Percentiles rank a stretch among this genome's conserved stretches.
Conservation (phyloP, 225 moss, liverwort and hornwort species). For the Thuidium tamariscinum region DNA sequence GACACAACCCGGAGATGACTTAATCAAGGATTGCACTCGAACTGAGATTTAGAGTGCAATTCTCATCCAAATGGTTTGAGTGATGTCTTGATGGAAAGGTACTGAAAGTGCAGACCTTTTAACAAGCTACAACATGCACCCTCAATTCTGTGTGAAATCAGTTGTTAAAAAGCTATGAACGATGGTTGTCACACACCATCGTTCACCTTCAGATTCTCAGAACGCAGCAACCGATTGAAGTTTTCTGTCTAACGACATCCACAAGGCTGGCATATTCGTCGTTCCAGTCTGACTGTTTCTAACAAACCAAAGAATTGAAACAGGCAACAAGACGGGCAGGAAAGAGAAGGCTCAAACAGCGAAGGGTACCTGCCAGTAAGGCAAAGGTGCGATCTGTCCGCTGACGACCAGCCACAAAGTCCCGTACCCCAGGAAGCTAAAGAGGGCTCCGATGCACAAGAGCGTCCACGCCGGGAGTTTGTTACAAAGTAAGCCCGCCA, state of each 20-base stretch:
- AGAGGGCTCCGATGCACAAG: conserved; percentile 38
- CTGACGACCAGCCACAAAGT: conserved; percentile 48
- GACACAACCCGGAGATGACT: not conserved
- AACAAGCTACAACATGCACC: not conserved
- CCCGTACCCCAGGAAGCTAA: conserved; percentile 42
- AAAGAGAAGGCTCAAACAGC: not conserved
- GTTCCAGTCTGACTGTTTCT: not conserved
- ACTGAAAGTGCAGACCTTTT: not conserved
- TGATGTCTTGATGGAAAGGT: not conserved
- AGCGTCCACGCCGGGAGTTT: conserved; percentile 42
- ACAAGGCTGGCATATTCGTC: not conserved
- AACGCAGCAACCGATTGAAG: not conserved
- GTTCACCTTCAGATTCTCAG: not conserved
- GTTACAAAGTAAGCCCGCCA: conserved; percentile 43
- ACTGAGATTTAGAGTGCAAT: not conserved
- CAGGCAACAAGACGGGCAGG: not conserved
- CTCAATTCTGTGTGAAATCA: not conserved
- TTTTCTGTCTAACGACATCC: not conserved
- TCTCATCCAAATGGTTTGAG: not conserved
- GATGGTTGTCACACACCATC: not conserved
- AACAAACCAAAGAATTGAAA: not conserved
- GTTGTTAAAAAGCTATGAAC: not conserved
- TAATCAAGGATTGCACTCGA: not conserved
- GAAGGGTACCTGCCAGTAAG: conserved; percentile 38
- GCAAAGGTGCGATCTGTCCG: conserved; percentile 33